These are phyloP conservation scores for Dalechampia spathulata DNA, from an alignment of 441 rosid species.

Conservation along the genomic window DNA sequence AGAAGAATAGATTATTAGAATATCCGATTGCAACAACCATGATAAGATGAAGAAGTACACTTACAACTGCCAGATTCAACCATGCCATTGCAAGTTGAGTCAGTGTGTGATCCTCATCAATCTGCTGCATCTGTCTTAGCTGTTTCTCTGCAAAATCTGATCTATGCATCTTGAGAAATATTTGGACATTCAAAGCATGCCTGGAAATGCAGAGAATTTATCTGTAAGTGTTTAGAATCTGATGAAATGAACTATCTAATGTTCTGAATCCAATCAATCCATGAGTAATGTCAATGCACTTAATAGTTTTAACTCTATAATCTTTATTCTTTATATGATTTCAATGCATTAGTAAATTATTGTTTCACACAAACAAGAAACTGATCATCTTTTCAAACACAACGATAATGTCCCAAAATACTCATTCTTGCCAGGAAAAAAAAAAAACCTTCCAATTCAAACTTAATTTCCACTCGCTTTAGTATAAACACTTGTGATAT, in stretches of 20 bases:
- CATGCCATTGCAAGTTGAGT: constrained; percentile 27
- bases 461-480: no score
- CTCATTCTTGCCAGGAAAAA: no score
- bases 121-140: constrained; percentile 29
- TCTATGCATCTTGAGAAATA: constrained; percentile 30
- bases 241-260: neutral
- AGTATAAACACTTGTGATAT: no score
- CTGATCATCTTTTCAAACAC: no score
- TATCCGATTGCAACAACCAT: neutral
- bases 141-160: constrained; percentile 30
- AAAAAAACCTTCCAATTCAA: no score
- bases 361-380: no score
- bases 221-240: no score
- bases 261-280: neutral
- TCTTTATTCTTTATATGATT: no score
- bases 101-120: constrained; percentile 31
- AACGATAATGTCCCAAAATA: no score
- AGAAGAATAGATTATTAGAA: constrained; percentile 12
- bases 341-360: no score
- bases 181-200: constrained; percentile 54
- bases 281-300: neutral
- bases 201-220: constrained; percentile 25
- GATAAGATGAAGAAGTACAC: constrained; percentile 7
- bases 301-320: no score
- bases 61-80: constrained; percentile 49